Percentiles rank a stretch among this genome's conserved stretches.
These are phyloP conservation scores for Linaria vulgaris DNA, from an alignment of 257 asterid genomes.

Conservation along the genomic window DNA sequence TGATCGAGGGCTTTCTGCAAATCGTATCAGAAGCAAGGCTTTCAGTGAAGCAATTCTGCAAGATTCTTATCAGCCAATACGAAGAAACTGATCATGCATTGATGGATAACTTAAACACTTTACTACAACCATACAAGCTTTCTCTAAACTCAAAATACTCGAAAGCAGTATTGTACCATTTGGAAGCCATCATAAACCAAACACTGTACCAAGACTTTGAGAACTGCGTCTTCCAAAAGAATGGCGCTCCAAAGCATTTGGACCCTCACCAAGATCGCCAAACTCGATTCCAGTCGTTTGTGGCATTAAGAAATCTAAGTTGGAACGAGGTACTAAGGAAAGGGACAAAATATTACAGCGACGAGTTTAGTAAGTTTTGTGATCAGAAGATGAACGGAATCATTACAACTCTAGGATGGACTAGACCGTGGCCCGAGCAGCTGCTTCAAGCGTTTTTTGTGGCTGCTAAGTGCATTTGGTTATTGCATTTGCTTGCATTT, in stretches of 20 bases:
- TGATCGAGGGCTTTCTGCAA: conserved; percentile 90
- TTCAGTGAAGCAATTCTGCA: conserved; percentile 87
- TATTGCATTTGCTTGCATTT: conserved; percentile 85
- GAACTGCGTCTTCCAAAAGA: conserved; percentile 70
- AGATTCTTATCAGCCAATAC: conserved; percentile 49
- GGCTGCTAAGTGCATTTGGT: conserved; percentile 88
- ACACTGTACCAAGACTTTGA: conserved; percentile 82
- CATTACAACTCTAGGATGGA: conserved; percentile 61
- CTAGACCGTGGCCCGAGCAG: conserved; percentile 89
- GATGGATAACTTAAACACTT: conserved; percentile 51
- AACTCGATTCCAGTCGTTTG: conserved; percentile 66
- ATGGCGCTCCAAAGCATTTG: conserved; percentile 59
- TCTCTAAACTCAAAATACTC: conserved; percentile 61
- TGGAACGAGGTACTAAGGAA: conserved; percentile 87
- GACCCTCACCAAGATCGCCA: conserved; percentile 71
- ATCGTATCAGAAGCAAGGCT: conserved; percentile 78
- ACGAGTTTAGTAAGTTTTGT: conserved; percentile 82
- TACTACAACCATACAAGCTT: conserved; percentile 67
- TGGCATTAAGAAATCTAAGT: conserved; percentile 69
- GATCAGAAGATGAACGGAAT: conserved; percentile 89
- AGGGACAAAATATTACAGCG: conserved; percentile 89
- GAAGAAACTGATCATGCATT: conserved; percentile 49
- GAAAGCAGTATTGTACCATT: conserved; percentile 54
- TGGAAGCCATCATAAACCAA: conserved; percentile 81
- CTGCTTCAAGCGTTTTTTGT: conserved; percentile 87